Base-by-base conservation (phyloP, 208 protist genomes). In the Angomonas desouzai region DNA sequence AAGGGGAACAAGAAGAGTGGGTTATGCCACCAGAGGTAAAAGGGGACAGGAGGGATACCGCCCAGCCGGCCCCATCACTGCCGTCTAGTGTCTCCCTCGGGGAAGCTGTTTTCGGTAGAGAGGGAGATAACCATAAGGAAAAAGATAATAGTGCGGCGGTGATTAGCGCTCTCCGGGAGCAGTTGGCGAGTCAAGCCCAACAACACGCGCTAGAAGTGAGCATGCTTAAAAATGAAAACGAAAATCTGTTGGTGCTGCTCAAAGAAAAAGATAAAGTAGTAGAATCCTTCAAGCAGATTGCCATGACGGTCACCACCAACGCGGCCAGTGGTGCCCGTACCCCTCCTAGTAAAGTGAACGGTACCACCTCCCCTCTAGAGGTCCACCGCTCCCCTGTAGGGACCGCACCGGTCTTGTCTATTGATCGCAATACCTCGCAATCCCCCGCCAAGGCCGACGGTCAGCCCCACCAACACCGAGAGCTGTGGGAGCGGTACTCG, bases 401-500 rank as follows among this genome's bases (percentile, higher is more conserved):
- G 3, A 23, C 10, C 20, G 20, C 45, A 23, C 45, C 45, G 18
- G 45, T 51, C 18, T 16, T 51, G 45, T 51, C 45, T 3, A 51
- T 51, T 23, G 45, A 51, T 9, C 9, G 45, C 6, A 23, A 13
- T 13, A 23, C 20, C 6, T 51, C 45, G 9, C 20, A 13, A 6
- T 27, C 18, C 45, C 45, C 45, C 20, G 45, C 18, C 45, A 13
- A 51, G 36, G 36, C 9, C 9, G 45, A 23, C 45, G 20, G n/a
- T 16, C 10, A 3, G 18, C 9, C 9, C 18, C 45, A 23, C 18
- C 45, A 13, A 6, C 10, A 51, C 20, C 10, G 45, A 16, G 45
- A 51, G 20, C 20, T 51, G 45, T 51, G 45, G 45, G 45, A 51
- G 45, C 9, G 45, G 45, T 51, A 51, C 45, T 51, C 45, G 45